Evolutionary conservation across 345 rosid genomes (phyloP).

Genomic region (Syzygium grande): DNA sequence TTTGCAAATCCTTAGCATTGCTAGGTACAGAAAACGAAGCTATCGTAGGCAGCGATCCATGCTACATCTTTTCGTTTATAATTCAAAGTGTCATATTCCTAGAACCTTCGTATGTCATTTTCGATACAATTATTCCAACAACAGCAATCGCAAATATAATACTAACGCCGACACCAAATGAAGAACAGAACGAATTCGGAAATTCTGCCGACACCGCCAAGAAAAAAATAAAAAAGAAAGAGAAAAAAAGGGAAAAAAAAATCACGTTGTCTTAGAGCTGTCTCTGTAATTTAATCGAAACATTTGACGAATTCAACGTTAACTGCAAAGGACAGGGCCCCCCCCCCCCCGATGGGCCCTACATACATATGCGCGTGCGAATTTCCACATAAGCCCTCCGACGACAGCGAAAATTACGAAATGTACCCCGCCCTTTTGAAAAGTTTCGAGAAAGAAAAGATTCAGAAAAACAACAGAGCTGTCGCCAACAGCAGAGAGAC

Average conservation of each 20-base stretch:
- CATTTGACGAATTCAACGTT: neutral
- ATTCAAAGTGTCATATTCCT: neutral
- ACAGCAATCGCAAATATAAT: neutral
- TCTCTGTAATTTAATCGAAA: neutral
- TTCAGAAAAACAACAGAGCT: neutral
- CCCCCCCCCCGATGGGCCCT: neutral
- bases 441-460: neutral
- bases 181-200: neutral
- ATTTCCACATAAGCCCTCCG: neutral
- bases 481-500: slow-evolving; percentile 4
- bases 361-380: fast-evolving
- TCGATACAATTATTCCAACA: neutral
- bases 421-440: neutral
- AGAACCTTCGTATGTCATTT: neutral
- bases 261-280: fast-evolving
- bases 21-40: neutral
- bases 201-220: neutral
- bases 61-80: too few species aligned
- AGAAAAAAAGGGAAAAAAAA: neutral
- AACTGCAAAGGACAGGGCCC: neutral
- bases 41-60: neutral
- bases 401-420: neutral
- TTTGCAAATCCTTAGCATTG: neutral
- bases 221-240: too few species aligned
- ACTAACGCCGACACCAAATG: neutral